Base-by-base conservation (phyloP, 2,329 filamentous ascomycete species). In the Aspergillus quadrilineatus region DNA sequence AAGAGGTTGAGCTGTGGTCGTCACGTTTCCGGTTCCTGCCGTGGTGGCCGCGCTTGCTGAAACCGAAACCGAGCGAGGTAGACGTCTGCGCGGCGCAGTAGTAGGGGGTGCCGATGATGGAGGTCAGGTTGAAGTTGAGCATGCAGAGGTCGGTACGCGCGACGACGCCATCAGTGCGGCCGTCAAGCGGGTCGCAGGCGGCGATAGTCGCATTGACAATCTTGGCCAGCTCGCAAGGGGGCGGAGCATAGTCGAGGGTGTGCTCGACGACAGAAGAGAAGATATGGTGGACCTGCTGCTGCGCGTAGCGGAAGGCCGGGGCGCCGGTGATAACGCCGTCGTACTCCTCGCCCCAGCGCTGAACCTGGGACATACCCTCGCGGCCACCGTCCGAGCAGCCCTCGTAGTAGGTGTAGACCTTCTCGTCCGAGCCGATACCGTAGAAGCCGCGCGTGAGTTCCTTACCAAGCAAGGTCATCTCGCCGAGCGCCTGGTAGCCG, bases 351-450 rank as follows among this genome's bases (percentile, higher is more conserved):
- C 66, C 68, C 61, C 75, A 83, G 14, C 80, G 77, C 65, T 84
- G 81, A 1, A 80, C 70, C 65, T 82, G 80, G 55, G 72, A 76
- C 75, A 76, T 77, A n/a, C 79, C 80, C 67, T 82, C 77, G 42
- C 80, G 75, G 0, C 80, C 81, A 17, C 81, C 81, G 50, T 83
- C 80, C 10, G 80, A 82, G 66, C 81, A 84, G 3, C 80, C 81
- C 59, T 81, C 75, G 61, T 79, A 84, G 69, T 83, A 83, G 4
- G 79, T 70, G 53, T 72, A 72, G 47, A 72, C 15, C 57, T 69
- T 72, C 26, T 58, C 49, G 37, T 53, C 53, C 36, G 57, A 50
- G n/a, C 60, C 55, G 46, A 65, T 50, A 39, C 66, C 68, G 63
- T 77, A 80, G 64, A 80, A 73, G 8, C 70, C 72, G 36, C 69